Base-by-base conservation (phyloP, 805 yeast genomes). In the Pichia exigua region DNA sequence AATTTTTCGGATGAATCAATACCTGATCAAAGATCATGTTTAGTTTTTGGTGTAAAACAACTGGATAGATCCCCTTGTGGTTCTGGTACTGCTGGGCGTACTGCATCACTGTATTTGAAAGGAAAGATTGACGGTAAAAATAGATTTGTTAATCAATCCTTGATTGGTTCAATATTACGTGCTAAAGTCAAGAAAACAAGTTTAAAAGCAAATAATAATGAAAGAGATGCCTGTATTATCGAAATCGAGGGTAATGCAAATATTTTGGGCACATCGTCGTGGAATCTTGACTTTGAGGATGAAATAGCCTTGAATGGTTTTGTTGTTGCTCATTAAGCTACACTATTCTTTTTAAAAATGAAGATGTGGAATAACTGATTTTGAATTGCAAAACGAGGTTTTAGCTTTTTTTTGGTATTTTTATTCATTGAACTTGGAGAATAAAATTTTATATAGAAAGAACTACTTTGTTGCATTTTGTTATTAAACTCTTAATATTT, bases 21-120 rank as follows among this genome's bases (percentile, higher is more conserved):
- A 11, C 52, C 52, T 4, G 54, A 62, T 41, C 62, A 60, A 39
- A 48, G 46, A 21, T 55, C 64, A 2, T 62, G 57, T 8, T 51
- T 61, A 35, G 59, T 63, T 3, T 49, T 63, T 44, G 67, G 64
- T 20, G 22, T 49, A 15, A 62, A 60, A 46, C 65, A 62, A 48
- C 50, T 63, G 13, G 67, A 63, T 48, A 44, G 66, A 20, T 63
- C 66, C 2, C 64, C 66, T 1, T 60, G 63, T 53, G 66, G 66
- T 15, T 62, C 65, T 2, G 63, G 64, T 13, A 62, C 66, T 2
- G 64, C 65, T 7, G 66, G 65, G 2, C 52, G 65, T 38, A 53
- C 57, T 2, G 64, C 63, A 0, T 57, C 54, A 32, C 52, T 61
- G 6, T 61, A 49, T 35, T 47, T 62, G 30, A 55, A 57, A 21